Evolutionary conservation across 2,329 filamentous ascomycete genomes (phyloP), one percentile per base, ranked within the genome.

Genomic region (Microcyclospora pomicola): DNA sequence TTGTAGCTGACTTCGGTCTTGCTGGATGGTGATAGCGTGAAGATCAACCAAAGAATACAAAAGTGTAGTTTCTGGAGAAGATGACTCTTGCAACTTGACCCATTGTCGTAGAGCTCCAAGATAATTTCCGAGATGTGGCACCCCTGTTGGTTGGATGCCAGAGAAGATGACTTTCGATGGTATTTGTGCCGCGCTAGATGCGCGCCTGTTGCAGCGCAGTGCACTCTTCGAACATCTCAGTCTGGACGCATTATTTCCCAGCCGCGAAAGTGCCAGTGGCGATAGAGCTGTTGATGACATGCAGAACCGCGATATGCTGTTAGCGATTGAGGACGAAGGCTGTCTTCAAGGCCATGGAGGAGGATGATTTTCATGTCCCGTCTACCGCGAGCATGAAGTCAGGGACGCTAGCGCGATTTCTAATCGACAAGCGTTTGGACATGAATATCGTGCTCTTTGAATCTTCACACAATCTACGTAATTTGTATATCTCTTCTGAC

Each of bases 41-140:
- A 96, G 68, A 60, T 98, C 91, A 37, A 94, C 91, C 37, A 98
- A 74, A 1, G 82, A 93, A 63, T 81, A 98, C 19, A 92, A 63
- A 14, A 94, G 66, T 41, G 71, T 78, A 9, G 77, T 73, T 4
- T 63, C 64, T 2, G 68, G 55, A 0, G 64, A 47, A 0, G 75
- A 67, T 29, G 71, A 65, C 43, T 85, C 66, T 48, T 98, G 88
- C 6, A 95, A 68, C 43, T 71, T 69, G 34, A 82, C 80, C 91
- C 91, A 98, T 68, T 85, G 77, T 36, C 76, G 74, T 39, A 98
- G 65, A 12, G 91, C 91, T 16, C 91, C 91, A 9, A 93, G 72
- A 60, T 95, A 98, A 63, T 98, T 98, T 39, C 91, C 91, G 24
- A 98, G 65, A 59, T 98, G 91, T 11, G 91, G 91, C 15, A 92